Conservation (phyloP, 306 rosid species). For the Trichosanthes truncata region DNA sequence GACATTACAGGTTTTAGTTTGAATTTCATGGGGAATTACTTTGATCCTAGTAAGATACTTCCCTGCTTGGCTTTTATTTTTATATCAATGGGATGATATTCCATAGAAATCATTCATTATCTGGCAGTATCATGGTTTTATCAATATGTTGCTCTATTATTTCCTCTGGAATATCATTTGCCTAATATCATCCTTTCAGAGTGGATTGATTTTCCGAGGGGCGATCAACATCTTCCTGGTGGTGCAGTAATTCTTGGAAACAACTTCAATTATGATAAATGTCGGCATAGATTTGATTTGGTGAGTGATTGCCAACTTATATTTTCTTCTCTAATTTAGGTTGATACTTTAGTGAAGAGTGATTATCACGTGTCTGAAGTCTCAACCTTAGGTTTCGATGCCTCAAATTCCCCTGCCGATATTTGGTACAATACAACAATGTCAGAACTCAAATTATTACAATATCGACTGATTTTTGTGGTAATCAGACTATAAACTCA, state of each 20-base stretch:
- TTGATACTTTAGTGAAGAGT: not conserved
- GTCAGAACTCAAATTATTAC: too few relatives aligned
- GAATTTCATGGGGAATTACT: slow-evolving; percentile 98
- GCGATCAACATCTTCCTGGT: slow-evolving; percentile 53
- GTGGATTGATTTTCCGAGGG: slow-evolving; percentile 99
- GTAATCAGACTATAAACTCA: too few relatives aligned
- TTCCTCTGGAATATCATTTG: too few relatives aligned
- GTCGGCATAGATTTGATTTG: slow-evolving; percentile 93
- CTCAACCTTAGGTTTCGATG: too few relatives aligned
- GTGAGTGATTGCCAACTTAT: slow-evolving; percentile 31
- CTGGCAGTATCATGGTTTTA: too few relatives aligned
- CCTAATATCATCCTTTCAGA: slow-evolving; percentile 42
- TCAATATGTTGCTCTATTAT: too few relatives aligned
- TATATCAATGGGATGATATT: not conserved
- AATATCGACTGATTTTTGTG: too few relatives aligned
- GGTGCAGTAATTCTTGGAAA: slow-evolving; percentile 62
- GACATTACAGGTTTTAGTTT: too few relatives aligned
- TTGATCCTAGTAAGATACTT: slow-evolving; percentile 73
- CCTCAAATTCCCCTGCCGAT: too few relatives aligned
- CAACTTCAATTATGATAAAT: slow-evolving; percentile 64
- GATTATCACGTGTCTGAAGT: too few relatives aligned
- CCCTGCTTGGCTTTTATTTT: slow-evolving; percentile 8
- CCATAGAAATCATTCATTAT: not conserved
- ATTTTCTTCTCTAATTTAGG: not conserved
- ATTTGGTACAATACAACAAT: too few relatives aligned